Evolutionary conservation across 768 basidiomycete species (phyloP).

Genomic region (Symmetrospora coprosmae): DNA sequence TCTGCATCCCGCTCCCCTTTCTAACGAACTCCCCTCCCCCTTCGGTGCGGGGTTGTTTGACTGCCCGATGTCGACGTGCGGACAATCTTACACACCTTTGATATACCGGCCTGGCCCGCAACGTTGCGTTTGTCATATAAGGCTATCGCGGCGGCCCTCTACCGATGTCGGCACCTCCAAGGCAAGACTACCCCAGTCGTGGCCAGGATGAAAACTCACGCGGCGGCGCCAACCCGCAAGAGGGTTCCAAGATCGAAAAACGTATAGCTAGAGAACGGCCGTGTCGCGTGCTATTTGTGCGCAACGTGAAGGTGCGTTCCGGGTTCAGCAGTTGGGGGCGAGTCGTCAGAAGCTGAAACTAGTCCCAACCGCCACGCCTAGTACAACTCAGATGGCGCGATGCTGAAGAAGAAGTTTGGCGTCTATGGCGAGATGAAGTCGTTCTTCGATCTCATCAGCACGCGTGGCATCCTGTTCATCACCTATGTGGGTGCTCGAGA

Average conservation of each 20-base stretch:
- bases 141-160: too few relatives aligned
- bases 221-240: too few relatives aligned
- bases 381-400: constrained; percentile 43
- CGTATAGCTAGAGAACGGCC: constrained; percentile 85
- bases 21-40: too few relatives aligned
- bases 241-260: constrained; percentile 83
- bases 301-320: constrained; percentile 84
- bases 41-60: too few relatives aligned
- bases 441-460: constrained; percentile 86
- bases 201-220: too few relatives aligned
- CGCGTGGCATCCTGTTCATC: constrained; percentile 96
- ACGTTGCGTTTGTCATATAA: too few relatives aligned
- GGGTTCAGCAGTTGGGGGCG: not conserved
- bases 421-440: constrained; percentile 91
- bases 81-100: too few relatives aligned
- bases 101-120: too few relatives aligned
- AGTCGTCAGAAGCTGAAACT: not conserved
- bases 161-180: too few relatives aligned
- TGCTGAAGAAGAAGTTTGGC: constrained; percentile 72
- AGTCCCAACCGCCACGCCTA: constrained; percentile 12
- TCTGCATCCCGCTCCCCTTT: too few relatives aligned
- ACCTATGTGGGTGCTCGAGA: constrained; percentile 67
- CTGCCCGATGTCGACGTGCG: too few relatives aligned
- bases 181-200: too few relatives aligned
- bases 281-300: constrained; percentile 87